Percentiles rank a stretch among this genome's conserved stretches.
phyloP scores from a whole-genome alignment of 495 filamentous ascomycete genomes.

The Penicillium roqueforti region DNA sequence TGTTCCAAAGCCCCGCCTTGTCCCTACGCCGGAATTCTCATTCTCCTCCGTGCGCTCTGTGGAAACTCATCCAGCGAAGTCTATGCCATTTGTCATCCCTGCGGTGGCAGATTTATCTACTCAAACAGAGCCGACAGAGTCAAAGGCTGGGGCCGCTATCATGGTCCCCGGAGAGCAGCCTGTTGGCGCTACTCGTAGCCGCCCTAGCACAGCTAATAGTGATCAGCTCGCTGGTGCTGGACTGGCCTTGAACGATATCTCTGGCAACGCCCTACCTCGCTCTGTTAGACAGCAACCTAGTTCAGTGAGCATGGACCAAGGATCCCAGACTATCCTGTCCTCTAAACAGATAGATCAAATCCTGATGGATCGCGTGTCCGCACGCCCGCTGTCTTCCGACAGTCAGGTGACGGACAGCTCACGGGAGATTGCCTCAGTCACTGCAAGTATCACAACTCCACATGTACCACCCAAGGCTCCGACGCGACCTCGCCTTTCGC shows the following conservation, averaged over 20 bases:
- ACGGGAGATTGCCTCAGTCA: slow-evolving; percentile 25
- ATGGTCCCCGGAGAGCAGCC: slow-evolving; percentile 54
- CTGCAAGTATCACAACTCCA: slow-evolving; percentile 17
- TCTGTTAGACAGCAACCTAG: slow-evolving; percentile 25
- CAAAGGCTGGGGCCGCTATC: slow-evolving; percentile 19
- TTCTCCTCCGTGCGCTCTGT: slow-evolving; percentile 38
- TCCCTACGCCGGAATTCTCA: slow-evolving; percentile 22
- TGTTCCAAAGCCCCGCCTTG: slow-evolving; percentile 22
- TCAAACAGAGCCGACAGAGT: slow-evolving; percentile 22
- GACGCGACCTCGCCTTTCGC: slow-evolving; percentile 26
- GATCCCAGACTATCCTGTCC: slow-evolving; percentile 70
- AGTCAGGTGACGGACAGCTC: slow-evolving; percentile 27
- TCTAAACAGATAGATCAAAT: slow-evolving; percentile 67
- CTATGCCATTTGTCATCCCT: slow-evolving; percentile 19
- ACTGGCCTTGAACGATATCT: slow-evolving; percentile 40
- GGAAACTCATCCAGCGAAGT: slow-evolving; percentile 37
- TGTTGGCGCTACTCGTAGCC: slow-evolving; percentile 36
- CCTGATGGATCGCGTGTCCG: slow-evolving; percentile 44
- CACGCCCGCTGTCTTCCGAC: slow-evolving; percentile 30
- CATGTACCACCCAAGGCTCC: slow-evolving; percentile 37
- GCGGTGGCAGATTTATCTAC: slow-evolving; percentile 17
- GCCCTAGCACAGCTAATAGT: slow-evolving; percentile 29
- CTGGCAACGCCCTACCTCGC: slow-evolving; percentile 40
- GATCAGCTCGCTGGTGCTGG: slow-evolving; percentile 42
- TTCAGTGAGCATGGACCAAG: slow-evolving; percentile 58